These are phyloP conservation scores for Plasmodium gonderi DNA, from an alignment of 169 alveolate genomes.

Conservation along the genomic window DNA sequence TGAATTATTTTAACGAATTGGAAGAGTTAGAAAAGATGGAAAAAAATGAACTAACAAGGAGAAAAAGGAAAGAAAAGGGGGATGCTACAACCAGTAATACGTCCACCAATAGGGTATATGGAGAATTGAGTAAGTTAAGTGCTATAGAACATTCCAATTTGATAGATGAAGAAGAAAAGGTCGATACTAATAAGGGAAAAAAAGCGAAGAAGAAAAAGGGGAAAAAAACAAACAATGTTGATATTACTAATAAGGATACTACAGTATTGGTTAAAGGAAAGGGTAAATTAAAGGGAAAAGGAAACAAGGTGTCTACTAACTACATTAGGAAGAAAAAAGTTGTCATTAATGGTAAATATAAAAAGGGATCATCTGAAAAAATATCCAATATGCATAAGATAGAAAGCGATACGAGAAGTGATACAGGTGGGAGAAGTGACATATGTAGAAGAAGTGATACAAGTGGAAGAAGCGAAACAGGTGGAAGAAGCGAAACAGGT, in stretches of 20 bases:
- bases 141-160: background rate
- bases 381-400: background rate
- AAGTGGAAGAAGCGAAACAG: background rate
- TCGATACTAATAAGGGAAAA: background rate
- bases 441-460: background rate
- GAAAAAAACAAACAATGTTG: background rate
- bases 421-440: conserved; percentile 3
- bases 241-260: background rate
- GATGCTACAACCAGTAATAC: conserved; percentile 1
- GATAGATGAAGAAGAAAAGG: conserved; percentile 8
- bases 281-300: background rate
- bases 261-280: background rate
- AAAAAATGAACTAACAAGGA: conserved; percentile 22
- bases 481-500: background rate
- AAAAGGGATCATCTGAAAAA: conserved; percentile 20
- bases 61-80: conserved; percentile 48
- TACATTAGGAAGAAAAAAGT: background rate
- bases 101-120: conserved; percentile 49
- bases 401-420: background rate
- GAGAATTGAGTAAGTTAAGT: conserved; percentile 37
- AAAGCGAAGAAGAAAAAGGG: conserved; percentile 6
- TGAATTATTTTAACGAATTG: conserved; percentile 66
- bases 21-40: conserved; percentile 70
- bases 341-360: background rate
- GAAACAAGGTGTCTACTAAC: background rate